Evolutionary conservation across 1,284 basidiomycete species (phyloP), one percentile per base, ranked within the genome.

Genomic region (Heterobasidion occidentale): DNA sequence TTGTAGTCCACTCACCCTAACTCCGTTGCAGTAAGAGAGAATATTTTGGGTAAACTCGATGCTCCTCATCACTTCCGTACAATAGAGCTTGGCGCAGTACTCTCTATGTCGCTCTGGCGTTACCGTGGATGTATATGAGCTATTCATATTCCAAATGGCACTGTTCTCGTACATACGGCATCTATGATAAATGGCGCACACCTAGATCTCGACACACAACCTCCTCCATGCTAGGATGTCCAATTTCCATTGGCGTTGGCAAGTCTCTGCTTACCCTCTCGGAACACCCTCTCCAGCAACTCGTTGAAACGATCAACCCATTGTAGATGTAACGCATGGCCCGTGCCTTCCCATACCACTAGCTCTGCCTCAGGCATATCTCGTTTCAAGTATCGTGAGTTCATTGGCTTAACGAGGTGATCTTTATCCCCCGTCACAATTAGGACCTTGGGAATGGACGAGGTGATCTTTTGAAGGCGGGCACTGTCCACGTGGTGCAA

Each of bases 391-490:
- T 79, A 74, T 6, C 71, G 61, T 27, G 85, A 88, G 60, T 88
- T 81, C 2, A 64, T 62, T 0, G 83, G 76, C 15, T 76, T 64
- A 27, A 95, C 80, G 2, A 94, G 70, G 51, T 82, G 63, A 66
- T 95, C 92, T 2, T 80, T 69, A 61, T 92, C 86, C 2, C 92
- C 93, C 0, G 84, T 89, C 15, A 92, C 64, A 59, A 94, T 86
- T 12, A 78, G 60, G 3, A 92, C 78, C 60, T 81, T 80, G 9
- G 80, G 77, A 14, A 94, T 77, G 3, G 71, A 71, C 0, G 67
- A 65, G 2, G 84, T 79, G 50, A 94, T 83, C 38, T 64, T 64
- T 6, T 68, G 67, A 12, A 93, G 76, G 1, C 81, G 77, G 0
- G 75, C 76, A 0, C 78, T 71, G 2, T 76, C 68, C 54, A 94